phyloP scores from a whole-genome alignment of 108 stramenopile species.

The Cyclotella distinguenda region DNA sequence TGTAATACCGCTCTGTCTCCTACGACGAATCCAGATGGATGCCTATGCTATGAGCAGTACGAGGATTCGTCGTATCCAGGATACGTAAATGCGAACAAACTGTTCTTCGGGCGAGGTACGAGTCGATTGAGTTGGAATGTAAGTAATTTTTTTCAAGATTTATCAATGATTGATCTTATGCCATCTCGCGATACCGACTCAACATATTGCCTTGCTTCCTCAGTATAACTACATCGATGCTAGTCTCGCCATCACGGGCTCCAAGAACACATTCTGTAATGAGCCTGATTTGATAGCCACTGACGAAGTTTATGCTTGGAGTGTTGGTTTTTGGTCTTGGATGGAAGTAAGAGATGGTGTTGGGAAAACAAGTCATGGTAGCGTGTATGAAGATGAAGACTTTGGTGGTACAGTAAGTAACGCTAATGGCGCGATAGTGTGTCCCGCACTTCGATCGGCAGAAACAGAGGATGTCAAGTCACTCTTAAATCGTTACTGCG shows the following conservation, averaged over 20 bases:
- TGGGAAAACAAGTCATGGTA: slow-evolving; percentile 4
- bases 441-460: background rate
- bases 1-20: background rate
- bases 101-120: slow-evolving; percentile 12
- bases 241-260: background rate
- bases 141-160: background rate
- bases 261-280: background rate
- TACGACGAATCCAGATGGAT: slow-evolving; percentile 6
- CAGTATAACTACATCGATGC: slow-evolving; percentile 16
- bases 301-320: slow-evolving; percentile 1
- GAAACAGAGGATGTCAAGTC: background rate
- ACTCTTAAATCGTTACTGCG: slow-evolving; percentile 7
- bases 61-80: background rate
- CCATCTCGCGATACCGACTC: background rate
- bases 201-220: background rate
- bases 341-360: background rate
- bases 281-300: slow-evolving; percentile 11
- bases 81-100: slow-evolving; percentile 1
- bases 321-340: slow-evolving; percentile 1
- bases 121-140: background rate
- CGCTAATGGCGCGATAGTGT: slow-evolving; percentile 13
- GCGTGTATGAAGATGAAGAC: background rate
- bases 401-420: slow-evolving; percentile 16
- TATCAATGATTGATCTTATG: background rate
- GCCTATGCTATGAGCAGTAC: background rate